These are phyloP conservation scores for Gnomoniopsis smithogilvyi DNA, from an alignment of 2,329 filamentous ascomycete genomes.

Conservation along the genomic window DNA sequence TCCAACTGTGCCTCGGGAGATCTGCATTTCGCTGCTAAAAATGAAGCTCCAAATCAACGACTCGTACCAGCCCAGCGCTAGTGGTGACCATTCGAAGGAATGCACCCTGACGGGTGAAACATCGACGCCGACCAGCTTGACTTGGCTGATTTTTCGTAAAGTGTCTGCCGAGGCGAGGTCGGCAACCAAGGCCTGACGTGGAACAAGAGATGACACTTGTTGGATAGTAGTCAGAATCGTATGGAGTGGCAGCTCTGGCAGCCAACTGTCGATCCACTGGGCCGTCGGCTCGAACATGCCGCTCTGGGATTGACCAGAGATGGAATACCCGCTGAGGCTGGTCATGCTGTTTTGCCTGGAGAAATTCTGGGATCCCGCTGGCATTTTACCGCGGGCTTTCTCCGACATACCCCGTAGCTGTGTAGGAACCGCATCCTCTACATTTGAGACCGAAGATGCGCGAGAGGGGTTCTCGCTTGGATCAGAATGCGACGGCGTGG, in stretches of 20 bases:
- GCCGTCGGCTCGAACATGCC: slow-evolving; percentile 74
- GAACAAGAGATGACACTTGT: slow-evolving; percentile 57
- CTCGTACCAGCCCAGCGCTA: slow-evolving; percentile 93
- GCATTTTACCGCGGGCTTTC: slow-evolving; percentile 95
- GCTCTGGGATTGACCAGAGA: slow-evolving; percentile 51
- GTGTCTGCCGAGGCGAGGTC: slow-evolving; percentile 43
- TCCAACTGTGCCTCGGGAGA: slow-evolving; percentile 81
- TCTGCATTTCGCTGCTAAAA: slow-evolving; percentile 85
- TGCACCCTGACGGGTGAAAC: slow-evolving; percentile 73
- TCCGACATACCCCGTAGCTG: slow-evolving; percentile 93
- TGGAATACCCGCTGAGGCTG: slow-evolving; percentile 67
- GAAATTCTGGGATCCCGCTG: slow-evolving; percentile 75
- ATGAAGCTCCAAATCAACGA: slow-evolving; percentile 91
- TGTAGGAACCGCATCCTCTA: slow-evolving; percentile 76
- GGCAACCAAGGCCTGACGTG: slow-evolving; percentile 42
- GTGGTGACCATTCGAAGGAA: slow-evolving; percentile 89
- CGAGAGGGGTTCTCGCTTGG: slow-evolving; percentile 61
- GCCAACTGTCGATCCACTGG: slow-evolving; percentile 89
- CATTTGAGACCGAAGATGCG: slow-evolving; percentile 63
- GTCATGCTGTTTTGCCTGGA: slow-evolving; percentile 88
- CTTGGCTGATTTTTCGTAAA: slow-evolving; percentile 53
- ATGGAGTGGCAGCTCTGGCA: slow-evolving; percentile 86
- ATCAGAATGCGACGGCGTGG: slow-evolving; percentile 60
- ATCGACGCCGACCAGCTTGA: slow-evolving; percentile 70
- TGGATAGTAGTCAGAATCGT: slow-evolving; percentile 77